Conservation (phyloP, 2,329 filamentous ascomycete species). For the Cladophialophora chaetospira region DNA sequence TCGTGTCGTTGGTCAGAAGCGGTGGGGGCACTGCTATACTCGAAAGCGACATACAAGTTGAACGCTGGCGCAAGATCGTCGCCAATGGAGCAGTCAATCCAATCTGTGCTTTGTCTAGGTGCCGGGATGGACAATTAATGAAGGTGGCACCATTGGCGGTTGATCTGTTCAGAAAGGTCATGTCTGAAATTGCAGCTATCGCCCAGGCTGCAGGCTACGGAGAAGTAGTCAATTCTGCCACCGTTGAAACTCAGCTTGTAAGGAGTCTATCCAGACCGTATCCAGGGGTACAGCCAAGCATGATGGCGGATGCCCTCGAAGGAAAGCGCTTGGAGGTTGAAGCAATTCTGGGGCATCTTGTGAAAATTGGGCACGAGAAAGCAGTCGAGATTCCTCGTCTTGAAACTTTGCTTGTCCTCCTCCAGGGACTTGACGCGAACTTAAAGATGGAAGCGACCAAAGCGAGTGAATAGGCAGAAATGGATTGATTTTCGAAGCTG, state of each 20-base stretch:
- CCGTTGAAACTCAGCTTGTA: conserved; percentile 42
- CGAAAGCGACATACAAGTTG: conserved; percentile 56
- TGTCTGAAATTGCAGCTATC: conserved; percentile 48
- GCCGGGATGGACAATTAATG: conserved; percentile 56
- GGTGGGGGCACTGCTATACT: conserved; percentile 52
- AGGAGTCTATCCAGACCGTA: conserved; percentile 40
- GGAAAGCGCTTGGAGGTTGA: conserved; percentile 51
- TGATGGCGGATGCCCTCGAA: conserved; percentile 51
- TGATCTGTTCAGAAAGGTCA: conserved; percentile 40
- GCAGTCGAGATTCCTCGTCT: conserved; percentile 6
- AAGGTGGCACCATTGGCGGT: conserved; percentile 40
- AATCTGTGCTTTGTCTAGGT: conserved; percentile 57
- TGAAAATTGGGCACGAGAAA: conserved; percentile 31
- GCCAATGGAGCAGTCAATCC: conserved; percentile 64
- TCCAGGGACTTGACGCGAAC: conserved; percentile 7
- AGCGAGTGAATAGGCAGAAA: not conserved
- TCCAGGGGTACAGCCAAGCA: conserved; percentile 50
- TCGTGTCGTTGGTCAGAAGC: conserved; percentile 46
- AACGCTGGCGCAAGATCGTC: conserved; percentile 62
- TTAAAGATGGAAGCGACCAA: not conserved
- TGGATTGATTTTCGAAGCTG: too few species aligned
- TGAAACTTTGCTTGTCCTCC: conserved; percentile 4
- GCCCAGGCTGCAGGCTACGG: conserved; percentile 44
- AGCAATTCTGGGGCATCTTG: conserved; percentile 51
- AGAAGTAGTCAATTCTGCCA: conserved; percentile 37